Evolutionary conservation across 345 rosid genomes (phyloP).

Genomic region (Linum tenue): DNA sequence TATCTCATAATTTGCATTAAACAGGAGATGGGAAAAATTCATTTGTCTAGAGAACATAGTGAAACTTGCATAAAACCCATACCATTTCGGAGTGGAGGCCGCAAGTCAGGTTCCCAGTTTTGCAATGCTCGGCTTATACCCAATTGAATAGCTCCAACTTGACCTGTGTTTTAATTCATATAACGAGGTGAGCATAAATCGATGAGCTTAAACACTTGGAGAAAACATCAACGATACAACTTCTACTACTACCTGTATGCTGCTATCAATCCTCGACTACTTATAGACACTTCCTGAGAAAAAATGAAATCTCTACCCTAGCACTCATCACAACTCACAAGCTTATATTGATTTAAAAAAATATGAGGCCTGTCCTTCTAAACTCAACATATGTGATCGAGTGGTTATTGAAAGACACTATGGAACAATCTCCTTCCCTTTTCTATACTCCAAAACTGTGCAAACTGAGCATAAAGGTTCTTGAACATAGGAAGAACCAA

Average conservation of each 20-base stretch:
- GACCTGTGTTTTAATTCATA: conserved; percentile 41
- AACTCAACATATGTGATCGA: too few relatives aligned
- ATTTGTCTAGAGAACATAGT: background rate
- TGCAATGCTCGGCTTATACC: conserved; percentile 92
- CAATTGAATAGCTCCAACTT: conserved; percentile 86
- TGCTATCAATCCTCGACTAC: too few relatives aligned
- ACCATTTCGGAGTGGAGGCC: conserved; percentile 76
- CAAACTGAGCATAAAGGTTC: background rate
- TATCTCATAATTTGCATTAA: background rate
- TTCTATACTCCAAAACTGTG: background rate
- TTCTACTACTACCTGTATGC: too few relatives aligned
- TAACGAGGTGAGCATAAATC: background rate
- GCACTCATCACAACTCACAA: too few relatives aligned
- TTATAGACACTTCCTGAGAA: too few relatives aligned
- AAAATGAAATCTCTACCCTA: too few relatives aligned
- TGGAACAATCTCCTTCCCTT: too few relatives aligned
- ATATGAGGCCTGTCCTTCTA: too few relatives aligned
- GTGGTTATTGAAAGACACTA: too few relatives aligned
- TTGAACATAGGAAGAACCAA: background rate
- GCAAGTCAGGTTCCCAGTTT: conserved; percentile 87
- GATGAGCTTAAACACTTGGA: too few relatives aligned
- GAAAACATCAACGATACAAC: too few relatives aligned
- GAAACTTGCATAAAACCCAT: background rate
- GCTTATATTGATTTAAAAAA: too few relatives aligned
- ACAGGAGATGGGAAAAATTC: background rate